These are phyloP conservation scores for Cinnamomum micranthum DNA, from an alignment of 164 flowering plant genomes.

Conservation along the genomic window DNA sequence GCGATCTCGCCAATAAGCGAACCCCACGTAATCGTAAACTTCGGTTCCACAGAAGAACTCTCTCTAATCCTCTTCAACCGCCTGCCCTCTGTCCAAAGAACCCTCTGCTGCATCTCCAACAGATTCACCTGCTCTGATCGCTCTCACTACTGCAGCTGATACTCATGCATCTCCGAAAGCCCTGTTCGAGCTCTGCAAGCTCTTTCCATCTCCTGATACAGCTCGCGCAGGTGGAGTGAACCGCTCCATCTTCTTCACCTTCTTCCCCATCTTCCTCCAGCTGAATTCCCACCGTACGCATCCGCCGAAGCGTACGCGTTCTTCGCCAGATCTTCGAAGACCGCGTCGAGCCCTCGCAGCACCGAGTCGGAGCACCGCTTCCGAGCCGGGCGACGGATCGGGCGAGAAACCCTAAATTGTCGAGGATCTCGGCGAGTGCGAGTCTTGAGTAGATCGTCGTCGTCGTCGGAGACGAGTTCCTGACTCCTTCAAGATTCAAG, in stretches of 20 bases:
- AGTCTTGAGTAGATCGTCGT: slow-evolving; percentile 47
- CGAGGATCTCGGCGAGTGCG: slow-evolving; percentile 56
- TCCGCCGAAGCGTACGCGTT: slow-evolving; percentile 17
- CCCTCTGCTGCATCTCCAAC: slow-evolving; percentile 62
- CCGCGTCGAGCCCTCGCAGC: slow-evolving; percentile 56
- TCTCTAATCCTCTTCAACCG: slow-evolving; percentile 61
- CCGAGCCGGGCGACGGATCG: slow-evolving; percentile 60
- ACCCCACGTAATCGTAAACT: slow-evolving; percentile 65
- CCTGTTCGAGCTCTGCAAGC: slow-evolving; percentile 73
- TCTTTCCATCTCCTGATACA: slow-evolving; percentile 86
- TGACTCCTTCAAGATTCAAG: slow-evolving; percentile 49
- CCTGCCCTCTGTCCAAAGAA: slow-evolving; percentile 65
- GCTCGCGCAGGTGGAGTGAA: slow-evolving; percentile 46
- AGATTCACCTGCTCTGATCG: slow-evolving; percentile 35
- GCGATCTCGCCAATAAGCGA: slow-evolving; percentile 61
- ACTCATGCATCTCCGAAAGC: slow-evolving; percentile 54
- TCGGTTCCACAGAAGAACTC: slow-evolving; percentile 67
- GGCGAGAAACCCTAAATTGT: slow-evolving; percentile 48
- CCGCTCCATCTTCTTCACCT: slow-evolving; percentile 77
- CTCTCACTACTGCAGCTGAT: slow-evolving; percentile 2
- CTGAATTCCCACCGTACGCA: slow-evolving; percentile 49
- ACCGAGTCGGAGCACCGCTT: slow-evolving; percentile 55
- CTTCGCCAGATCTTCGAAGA: slow-evolving; percentile 46
- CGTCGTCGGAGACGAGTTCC: slow-evolving; percentile 79
- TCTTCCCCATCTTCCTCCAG: slow-evolving; percentile 78